Conservation (phyloP, 106 monocot genomes). For the Xerophyta viscosa region DNA sequence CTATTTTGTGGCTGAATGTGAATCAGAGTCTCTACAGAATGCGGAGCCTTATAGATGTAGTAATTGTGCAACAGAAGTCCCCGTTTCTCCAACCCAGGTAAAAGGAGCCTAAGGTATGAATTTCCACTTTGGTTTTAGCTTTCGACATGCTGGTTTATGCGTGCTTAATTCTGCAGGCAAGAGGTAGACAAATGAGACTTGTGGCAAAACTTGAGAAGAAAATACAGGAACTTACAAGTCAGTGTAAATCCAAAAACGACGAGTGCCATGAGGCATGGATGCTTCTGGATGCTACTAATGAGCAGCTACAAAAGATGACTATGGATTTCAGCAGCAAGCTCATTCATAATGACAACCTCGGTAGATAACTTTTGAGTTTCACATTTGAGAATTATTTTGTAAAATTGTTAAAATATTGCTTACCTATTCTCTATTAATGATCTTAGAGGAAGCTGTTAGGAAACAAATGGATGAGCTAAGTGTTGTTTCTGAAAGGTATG, state of each 20-base stretch:
- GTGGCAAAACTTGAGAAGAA: slow-evolving; percentile 60
- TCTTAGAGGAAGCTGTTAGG: slow-evolving; percentile 39
- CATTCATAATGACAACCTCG: slow-evolving; percentile 41
- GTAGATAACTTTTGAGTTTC: slow-evolving; percentile 15
- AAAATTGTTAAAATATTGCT: too few species aligned
- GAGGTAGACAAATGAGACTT: slow-evolving; percentile 24
- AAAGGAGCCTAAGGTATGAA: slow-evolving; percentile 1
- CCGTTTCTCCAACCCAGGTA: slow-evolving; percentile 51
- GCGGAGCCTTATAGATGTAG: slow-evolving; percentile 30
- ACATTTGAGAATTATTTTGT: background rate
- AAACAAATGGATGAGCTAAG: slow-evolving; percentile 35
- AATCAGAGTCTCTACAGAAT: slow-evolving; percentile 15
- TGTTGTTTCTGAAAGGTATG: slow-evolving; percentile 38
- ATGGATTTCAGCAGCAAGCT: slow-evolving; percentile 55
- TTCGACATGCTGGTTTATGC: slow-evolving; percentile 1
- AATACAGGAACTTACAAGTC: slow-evolving; percentile 47
- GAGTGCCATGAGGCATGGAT: slow-evolving; percentile 84
- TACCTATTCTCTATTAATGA: background rate
- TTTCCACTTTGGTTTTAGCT: background rate
- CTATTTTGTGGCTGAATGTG: slow-evolving; percentile 2
- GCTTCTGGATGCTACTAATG: slow-evolving; percentile 46
- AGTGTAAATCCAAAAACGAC: slow-evolving; percentile 57
- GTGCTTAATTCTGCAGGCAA: slow-evolving; percentile 32
- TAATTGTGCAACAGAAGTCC: slow-evolving; percentile 45
- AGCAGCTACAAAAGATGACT: slow-evolving; percentile 47